phyloP scores from a whole-genome alignment of 495 filamentous ascomycete species.

The Halenospora varia region DNA sequence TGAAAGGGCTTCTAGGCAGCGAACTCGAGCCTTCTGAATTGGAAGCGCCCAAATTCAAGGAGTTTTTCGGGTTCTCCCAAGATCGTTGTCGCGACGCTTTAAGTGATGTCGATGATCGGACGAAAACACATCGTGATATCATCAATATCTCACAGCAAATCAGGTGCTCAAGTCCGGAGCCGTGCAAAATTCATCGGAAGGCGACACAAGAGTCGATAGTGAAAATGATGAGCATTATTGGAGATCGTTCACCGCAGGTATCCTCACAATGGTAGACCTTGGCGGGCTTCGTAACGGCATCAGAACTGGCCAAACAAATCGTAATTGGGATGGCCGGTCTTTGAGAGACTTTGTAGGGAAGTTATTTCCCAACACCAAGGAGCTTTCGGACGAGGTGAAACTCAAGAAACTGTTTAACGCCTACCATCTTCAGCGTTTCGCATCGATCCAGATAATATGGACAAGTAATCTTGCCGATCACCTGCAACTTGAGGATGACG shows the following conservation, averaged over 20 bases:
- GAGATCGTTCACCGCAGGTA: not conserved
- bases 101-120: not conserved
- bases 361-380: not conserved
- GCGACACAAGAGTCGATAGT: not conserved
- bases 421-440: slow-evolving; percentile 28
- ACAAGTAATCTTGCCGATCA: slow-evolving; percentile 42
- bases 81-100: not conserved
- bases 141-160: not conserved
- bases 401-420: slow-evolving; percentile 27
- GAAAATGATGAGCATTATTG: not conserved
- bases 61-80: not conserved
- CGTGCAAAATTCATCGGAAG: not conserved
- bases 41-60: not conserved
- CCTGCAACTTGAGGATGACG: slow-evolving; percentile 35
- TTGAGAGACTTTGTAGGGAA: not conserved
- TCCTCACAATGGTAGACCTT: not conserved
- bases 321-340: not conserved
- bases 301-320: not conserved
- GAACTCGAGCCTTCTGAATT: not conserved
- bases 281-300: not conserved
- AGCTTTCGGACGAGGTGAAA: slow-evolving; percentile 5
- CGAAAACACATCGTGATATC: not conserved
- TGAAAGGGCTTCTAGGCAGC: not conserved
- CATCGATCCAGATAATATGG: slow-evolving; percentile 33
- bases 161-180: too few species aligned